A percentile compares a stretch with the other conserved stretches of the same genome.
phyloP scores from a whole-genome alignment of 1,139 yeast species.

The Wickerhamomyces sp. region DNA sequence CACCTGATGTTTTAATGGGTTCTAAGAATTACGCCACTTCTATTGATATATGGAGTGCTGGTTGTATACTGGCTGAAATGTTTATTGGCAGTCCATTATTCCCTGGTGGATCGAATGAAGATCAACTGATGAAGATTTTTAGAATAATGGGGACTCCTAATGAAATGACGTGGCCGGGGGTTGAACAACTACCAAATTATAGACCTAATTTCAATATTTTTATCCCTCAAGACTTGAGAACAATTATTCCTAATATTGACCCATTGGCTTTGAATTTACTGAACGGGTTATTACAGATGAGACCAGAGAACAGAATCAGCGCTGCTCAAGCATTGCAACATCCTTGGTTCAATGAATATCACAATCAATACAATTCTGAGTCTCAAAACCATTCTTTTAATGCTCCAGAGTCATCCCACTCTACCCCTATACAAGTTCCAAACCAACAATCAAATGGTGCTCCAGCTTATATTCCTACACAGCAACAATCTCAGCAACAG shows the following conservation, averaged over 20 bases:
- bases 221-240: slow-evolving; percentile 80
- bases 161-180: slow-evolving; percentile 95
- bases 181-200: slow-evolving; percentile 80
- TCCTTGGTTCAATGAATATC: slow-evolving; percentile 89
- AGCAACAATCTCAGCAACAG: slow-evolving; percentile 15
- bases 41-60: slow-evolving; percentile 98
- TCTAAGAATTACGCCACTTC: slow-evolving; percentile 93
- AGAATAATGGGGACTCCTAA: slow-evolving; percentile 95
- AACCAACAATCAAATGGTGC: slow-evolving; percentile 2
- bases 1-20: slow-evolving; percentile 95
- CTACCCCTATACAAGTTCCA: slow-evolving; percentile 2
- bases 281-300: slow-evolving; percentile 75
- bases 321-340: slow-evolving; percentile 93
- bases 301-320: slow-evolving; percentile 86
- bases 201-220: slow-evolving; percentile 73
- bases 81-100: slow-evolving; percentile 95
- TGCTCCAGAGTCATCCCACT: background rate
- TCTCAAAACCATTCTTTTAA: background rate
- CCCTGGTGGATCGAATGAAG: slow-evolving; percentile 96
- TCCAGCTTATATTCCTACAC: slow-evolving; percentile 2
- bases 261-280: slow-evolving; percentile 76
- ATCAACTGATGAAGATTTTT: slow-evolving; percentile 84
- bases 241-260: slow-evolving; percentile 74
- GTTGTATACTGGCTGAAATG: slow-evolving; percentile 98
- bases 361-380: slow-evolving; percentile 11